Evolutionary conservation across 2,329 filamentous ascomycete genomes (phyloP).

Genomic region (Beauveria sp.): DNA sequence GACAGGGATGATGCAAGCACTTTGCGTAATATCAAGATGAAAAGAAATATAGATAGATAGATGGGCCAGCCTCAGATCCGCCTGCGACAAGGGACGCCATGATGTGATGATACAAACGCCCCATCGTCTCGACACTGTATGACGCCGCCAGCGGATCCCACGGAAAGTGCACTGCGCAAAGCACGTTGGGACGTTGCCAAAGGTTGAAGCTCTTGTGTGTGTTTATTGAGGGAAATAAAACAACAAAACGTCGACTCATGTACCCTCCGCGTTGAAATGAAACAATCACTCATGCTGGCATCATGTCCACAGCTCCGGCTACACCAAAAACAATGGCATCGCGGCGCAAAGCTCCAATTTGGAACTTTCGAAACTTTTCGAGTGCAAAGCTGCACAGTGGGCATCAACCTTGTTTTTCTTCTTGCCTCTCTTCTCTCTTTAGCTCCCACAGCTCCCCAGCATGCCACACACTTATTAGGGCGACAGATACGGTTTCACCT

Average conservation of each 20-base stretch:
- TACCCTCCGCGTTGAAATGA: neutral
- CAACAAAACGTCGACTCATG: no score
- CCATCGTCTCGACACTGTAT: no score
- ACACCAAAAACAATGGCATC: neutral
- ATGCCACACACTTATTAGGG: neutral
- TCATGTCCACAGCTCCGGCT: neutral
- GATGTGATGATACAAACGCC: no score
- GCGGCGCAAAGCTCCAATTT: neutral
- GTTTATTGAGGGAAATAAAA: no score
- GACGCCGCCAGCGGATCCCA: no score
- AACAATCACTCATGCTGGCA: neutral
- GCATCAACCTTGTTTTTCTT: neutral
- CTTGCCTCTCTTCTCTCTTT: neutral
- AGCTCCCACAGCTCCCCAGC: neutral
- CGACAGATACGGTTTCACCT: neutral
- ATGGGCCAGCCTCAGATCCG: no score
- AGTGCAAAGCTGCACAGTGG: neutral
- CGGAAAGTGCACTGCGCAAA: no score
- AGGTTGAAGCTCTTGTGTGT: no score
- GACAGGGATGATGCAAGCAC: neutral
- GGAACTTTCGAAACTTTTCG: no score
- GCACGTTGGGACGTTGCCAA: no score
- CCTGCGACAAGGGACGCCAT: no score
- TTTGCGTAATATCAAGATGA: neutral
- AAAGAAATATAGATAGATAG: neutral